These are phyloP conservation scores for Pseudonectria foliicola DNA, from an alignment of 2,329 filamentous ascomycete species.

Conservation along the genomic window DNA sequence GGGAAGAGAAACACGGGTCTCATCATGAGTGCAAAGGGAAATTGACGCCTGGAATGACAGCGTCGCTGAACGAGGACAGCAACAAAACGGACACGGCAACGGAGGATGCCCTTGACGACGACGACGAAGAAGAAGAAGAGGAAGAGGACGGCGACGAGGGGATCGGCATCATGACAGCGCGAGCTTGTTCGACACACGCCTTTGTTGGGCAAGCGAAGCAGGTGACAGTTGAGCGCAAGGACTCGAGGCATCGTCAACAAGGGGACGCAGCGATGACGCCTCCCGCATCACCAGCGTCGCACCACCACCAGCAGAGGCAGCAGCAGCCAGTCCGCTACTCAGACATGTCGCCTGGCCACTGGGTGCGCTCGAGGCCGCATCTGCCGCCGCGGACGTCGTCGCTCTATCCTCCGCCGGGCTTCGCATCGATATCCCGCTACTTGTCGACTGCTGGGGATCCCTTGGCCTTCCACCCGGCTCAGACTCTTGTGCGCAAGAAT, in stretches of 20 bases:
- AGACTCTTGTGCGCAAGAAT: constrained; percentile 17
- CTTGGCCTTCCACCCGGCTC: constrained; percentile 15
- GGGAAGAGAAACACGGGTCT: too few relatives aligned
- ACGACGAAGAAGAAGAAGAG: not conserved
- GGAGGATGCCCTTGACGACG: not conserved
- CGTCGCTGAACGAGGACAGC: not conserved
- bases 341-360: too few relatives aligned
- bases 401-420: too few relatives aligned
- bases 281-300: too few relatives aligned
- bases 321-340: constrained; percentile 4
- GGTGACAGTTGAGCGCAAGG: constrained; percentile 7
- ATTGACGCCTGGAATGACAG: too few relatives aligned
- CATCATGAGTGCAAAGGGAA: too few relatives aligned
- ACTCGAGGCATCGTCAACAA: not conserved
- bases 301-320: constrained; percentile 4
- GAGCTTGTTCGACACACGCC: constrained; percentile 8
- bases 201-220: constrained; percentile 15
- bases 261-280: not conserved
- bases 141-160: too few relatives aligned
- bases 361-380: too few relatives aligned
- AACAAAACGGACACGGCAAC: not conserved
- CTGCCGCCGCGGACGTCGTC: too few relatives aligned
- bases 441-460: constrained; percentile 14
- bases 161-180: not conserved
- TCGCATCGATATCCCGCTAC: constrained; percentile 2